A percentile compares a stretch with the other conserved stretches of the same genome.
Evolutionary conservation across 2,329 filamentous ascomycete species (phyloP).

Genomic region (Xylaria sp.): DNA sequence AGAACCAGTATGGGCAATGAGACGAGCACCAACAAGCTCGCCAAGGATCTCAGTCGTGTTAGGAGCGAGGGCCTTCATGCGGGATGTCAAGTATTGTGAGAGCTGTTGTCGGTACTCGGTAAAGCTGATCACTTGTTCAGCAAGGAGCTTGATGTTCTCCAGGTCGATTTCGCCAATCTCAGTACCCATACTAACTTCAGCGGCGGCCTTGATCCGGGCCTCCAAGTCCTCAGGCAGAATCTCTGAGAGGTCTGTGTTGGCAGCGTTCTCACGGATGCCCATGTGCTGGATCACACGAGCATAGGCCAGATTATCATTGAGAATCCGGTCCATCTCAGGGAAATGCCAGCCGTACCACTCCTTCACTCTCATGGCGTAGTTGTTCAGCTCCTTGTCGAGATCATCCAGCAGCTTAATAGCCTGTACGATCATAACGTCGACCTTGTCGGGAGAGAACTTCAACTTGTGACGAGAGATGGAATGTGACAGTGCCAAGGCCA

Average conservation of each 20-base stretch:
- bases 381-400: conserved; percentile 98
- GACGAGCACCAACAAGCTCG: conserved; percentile 90
- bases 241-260: conserved; percentile 81
- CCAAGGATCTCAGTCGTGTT: conserved; percentile 95
- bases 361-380: conserved; percentile 98
- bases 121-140: conserved; percentile 92
- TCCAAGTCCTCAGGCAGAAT: conserved; percentile 97
- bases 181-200: conserved; percentile 98
- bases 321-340: conserved; percentile 95
- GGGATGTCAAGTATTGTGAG: conserved; percentile 86
- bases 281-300: conserved; percentile 87
- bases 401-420: conserved; percentile 94
- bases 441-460: conserved; percentile 98
- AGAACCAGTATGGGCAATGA: conserved; percentile 94
- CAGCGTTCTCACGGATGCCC: conserved; percentile 86
- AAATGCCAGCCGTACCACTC: conserved; percentile 99
- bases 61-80: conserved; percentile 96
- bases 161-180: conserved; percentile 94
- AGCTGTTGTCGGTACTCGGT: conserved; percentile 91
- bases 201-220: conserved; percentile 87
- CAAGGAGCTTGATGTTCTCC: conserved; percentile 89
- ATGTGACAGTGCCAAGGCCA: conserved; percentile 95
- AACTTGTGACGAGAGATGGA: conserved; percentile 97
- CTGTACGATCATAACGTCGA: conserved; percentile 99
- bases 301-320: conserved; percentile 97